Conservation (phyloP, 1,284 basidiomycete genomes). For the Marasmius tenuissimus region DNA sequence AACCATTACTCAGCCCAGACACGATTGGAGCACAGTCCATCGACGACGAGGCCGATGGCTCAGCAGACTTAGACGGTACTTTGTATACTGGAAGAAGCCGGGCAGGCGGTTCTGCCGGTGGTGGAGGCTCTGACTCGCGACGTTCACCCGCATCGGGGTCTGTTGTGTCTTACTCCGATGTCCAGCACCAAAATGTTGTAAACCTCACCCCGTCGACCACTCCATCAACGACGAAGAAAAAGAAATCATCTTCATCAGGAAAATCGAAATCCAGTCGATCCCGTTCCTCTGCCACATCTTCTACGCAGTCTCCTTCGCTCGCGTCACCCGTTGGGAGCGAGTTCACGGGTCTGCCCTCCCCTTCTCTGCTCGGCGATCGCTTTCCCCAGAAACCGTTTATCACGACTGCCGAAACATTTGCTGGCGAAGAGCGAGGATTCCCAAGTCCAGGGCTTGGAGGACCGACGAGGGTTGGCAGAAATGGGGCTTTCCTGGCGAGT, state of each 20-base stretch:
- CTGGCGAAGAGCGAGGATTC: conserved; percentile 6
- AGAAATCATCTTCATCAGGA: conserved; percentile 19
- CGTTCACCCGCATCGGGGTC: conserved; percentile 41
- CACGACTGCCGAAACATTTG: conserved; percentile 15
- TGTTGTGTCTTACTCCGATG: conserved; percentile 46
- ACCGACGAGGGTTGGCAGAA: background rate
- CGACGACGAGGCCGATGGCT: conserved; percentile 43
- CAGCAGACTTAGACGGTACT: conserved; percentile 61
- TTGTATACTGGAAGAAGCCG: conserved; percentile 45
- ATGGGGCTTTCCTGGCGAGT: background rate
- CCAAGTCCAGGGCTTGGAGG: conserved; percentile 9
- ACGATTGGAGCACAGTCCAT: conserved; percentile 10
- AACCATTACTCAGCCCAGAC: conserved; percentile 11
- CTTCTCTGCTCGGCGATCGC: conserved; percentile 12
- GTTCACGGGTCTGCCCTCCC: conserved; percentile 12
- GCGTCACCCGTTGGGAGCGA: conserved; percentile 23
- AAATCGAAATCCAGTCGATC: conserved; percentile 27
- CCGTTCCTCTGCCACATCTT: conserved; percentile 26
- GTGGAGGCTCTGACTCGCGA: conserved; percentile 53
- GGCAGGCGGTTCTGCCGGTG: conserved; percentile 22
- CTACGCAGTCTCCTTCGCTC: conserved; percentile 26
- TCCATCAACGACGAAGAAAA: conserved; percentile 10
- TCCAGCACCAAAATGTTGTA: conserved; percentile 17
- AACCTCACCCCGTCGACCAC: conserved; percentile 16
- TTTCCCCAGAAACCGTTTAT: conserved; percentile 12